Evolutionary conservation across 352 stramenopile species (phyloP).

Genomic region (Thalassiosira livingstoniorum): DNA sequence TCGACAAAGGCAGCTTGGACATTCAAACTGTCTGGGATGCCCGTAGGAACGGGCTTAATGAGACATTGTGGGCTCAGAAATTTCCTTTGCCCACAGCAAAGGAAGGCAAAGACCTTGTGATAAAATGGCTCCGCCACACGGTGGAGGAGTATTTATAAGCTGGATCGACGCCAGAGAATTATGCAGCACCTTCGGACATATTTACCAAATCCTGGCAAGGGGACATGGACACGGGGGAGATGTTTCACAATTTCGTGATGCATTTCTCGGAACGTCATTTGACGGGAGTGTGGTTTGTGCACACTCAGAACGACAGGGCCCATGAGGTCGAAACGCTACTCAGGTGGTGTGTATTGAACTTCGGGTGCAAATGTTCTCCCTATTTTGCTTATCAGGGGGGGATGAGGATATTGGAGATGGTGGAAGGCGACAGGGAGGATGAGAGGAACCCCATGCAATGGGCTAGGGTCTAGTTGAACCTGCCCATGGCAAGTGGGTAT

Average conservation of each 20-base stretch:
- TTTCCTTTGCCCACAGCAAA: background rate
- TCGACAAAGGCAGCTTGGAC: slow-evolving; percentile 18
- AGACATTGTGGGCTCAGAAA: background rate
- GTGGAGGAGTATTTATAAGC: background rate
- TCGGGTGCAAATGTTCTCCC: slow-evolving; percentile 54
- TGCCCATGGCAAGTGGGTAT: slow-evolving; percentile 41
- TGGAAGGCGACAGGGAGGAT: slow-evolving; percentile 27
- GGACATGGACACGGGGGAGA: slow-evolving; percentile 62
- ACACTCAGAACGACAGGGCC: slow-evolving; percentile 14
- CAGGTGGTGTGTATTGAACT: slow-evolving; percentile 28
- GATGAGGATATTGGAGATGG: slow-evolving; percentile 24
- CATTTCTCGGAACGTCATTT: slow-evolving; percentile 27
- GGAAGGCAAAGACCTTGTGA: background rate
- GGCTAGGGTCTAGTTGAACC: slow-evolving; percentile 46
- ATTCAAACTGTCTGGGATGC: slow-evolving; percentile 5
- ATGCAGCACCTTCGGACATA: slow-evolving; percentile 5
- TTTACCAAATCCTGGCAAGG: slow-evolving; percentile 31
- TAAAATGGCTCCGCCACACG: background rate
- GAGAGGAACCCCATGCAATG: slow-evolving; percentile 50
- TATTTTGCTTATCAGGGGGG: slow-evolving; percentile 46
- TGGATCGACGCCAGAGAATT: slow-evolving; percentile 12
- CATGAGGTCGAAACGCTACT: slow-evolving; percentile 9
- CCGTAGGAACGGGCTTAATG: slow-evolving; percentile 3
- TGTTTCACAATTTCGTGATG: slow-evolving; percentile 65
- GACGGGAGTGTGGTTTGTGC: slow-evolving; percentile 26